phyloP scores from a whole-genome alignment of 139 green algal species.

The Microglena sp. region DNA sequence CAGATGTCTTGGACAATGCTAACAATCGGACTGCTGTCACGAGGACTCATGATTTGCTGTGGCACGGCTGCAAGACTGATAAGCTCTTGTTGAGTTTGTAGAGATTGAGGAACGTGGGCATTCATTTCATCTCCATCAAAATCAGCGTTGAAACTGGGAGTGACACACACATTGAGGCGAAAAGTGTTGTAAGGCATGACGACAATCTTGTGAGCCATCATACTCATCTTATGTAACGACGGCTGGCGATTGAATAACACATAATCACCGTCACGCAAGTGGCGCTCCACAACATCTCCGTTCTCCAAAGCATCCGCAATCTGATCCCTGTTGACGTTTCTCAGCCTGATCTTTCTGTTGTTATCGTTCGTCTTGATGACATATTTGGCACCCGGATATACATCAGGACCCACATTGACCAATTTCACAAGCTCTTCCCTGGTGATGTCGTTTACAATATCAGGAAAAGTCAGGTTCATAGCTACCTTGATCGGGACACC shows the following conservation, averaged over 20 bases:
- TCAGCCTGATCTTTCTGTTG: background rate
- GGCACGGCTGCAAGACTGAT: conserved; percentile 90
- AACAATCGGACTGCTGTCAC: conserved; percentile 84
- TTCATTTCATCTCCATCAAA: conserved; percentile 99
- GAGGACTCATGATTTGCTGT: conserved; percentile 86
- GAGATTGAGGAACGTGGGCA: conserved; percentile 80
- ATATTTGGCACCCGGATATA: conserved; percentile 81
- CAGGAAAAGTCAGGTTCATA: conserved; percentile 90
- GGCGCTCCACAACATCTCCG: conserved; percentile 79
- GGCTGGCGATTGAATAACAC: conserved; percentile 98
- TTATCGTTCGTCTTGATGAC: conserved; percentile 57
- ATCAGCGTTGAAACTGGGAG: conserved; percentile 94
- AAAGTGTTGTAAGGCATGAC: conserved; percentile 84
- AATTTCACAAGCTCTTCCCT: conserved; percentile 57
- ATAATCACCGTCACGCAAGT: conserved; percentile 85
- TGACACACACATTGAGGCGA: conserved; percentile 65
- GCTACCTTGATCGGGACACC: conserved; percentile 90
- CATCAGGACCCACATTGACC: conserved; percentile 83
- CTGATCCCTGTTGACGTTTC: no score
- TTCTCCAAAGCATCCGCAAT: no score
- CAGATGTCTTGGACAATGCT: conserved; percentile 66
- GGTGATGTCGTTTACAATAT: conserved; percentile 77
- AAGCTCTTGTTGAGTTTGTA: conserved; percentile 77
- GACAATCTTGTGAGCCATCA: conserved; percentile 68
- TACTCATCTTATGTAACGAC: conserved; percentile 96